Percentiles rank a stretch among this genome's conserved stretches.
Conservation (phyloP, 306 rosid species). For the Dalbergia cochinchinensis region DNA sequence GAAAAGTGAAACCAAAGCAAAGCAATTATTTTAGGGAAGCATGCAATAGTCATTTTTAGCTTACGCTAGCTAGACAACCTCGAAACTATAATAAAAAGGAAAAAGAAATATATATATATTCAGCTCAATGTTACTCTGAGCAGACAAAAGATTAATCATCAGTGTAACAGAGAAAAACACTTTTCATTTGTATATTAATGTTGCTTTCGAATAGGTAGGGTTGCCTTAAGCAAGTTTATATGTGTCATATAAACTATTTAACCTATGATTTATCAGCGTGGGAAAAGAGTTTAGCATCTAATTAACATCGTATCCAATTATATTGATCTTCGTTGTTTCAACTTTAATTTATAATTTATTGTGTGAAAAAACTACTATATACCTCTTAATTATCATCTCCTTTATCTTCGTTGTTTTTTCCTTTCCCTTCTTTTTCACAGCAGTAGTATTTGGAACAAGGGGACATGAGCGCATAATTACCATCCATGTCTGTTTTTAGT, state of each 20-base stretch:
- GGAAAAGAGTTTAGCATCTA: neutral
- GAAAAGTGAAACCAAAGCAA: conserved; percentile 48
- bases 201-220: neutral
- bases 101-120: neutral
- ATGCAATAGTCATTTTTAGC: conserved; percentile 1
- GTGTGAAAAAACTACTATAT: too few relatives aligned
- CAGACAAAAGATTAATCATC: conserved; percentile 2
- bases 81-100: neutral
- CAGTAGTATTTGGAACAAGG: conserved; percentile 12
- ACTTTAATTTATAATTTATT: neutral
- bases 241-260: neutral
- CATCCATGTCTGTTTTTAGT: neutral
- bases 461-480: neutral
- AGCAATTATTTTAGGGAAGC: conserved; percentile 29
- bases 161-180: neutral
- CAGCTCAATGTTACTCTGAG: conserved; percentile 9
- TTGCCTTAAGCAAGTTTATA: neutral
- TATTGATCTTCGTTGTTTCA: neutral
- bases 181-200: neutral
- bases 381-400: neutral
- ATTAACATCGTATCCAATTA: neutral
- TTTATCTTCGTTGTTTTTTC: neutral
- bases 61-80: neutral
- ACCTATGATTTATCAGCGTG: conserved; percentile 12
- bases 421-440: neutral